Percentiles rank a stretch among this genome's conserved stretches.
phyloP scores from a whole-genome alignment of 2,329 filamentous ascomycete species.

The Sordariomycetes sp. region DNA sequence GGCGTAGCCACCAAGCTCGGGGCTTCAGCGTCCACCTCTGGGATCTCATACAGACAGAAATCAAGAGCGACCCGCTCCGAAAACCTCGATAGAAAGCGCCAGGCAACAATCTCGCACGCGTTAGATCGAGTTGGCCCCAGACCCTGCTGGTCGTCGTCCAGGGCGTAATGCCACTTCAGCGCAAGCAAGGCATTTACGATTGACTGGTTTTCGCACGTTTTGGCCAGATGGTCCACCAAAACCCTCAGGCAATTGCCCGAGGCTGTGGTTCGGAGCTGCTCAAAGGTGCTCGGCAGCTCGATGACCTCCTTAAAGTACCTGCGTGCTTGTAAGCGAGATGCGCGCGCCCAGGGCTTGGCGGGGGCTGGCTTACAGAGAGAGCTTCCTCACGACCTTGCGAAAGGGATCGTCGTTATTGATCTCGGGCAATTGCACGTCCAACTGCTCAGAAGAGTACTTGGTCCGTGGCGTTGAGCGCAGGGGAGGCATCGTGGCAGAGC shows the following conservation, averaged over 20 bases:
- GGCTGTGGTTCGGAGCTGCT: slow-evolving; percentile 60
- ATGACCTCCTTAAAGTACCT: slow-evolving; percentile 57
- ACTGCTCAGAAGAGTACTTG: too few species aligned
- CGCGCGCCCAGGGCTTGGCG: not conserved
- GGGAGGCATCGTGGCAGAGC: too few species aligned
- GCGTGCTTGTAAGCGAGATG: not conserved
- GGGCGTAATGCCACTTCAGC: slow-evolving; percentile 64
- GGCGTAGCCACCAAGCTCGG: slow-evolving; percentile 5
- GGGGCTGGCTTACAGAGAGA: not conserved
- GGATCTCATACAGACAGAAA: slow-evolving; percentile 65
- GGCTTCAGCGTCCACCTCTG: slow-evolving; percentile 22
- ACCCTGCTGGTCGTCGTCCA: slow-evolving; percentile 52
- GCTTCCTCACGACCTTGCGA: not conserved
- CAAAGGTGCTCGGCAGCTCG: slow-evolving; percentile 59
- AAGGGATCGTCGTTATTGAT: not conserved
- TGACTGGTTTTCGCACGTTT: slow-evolving; percentile 56
- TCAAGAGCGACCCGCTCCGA: slow-evolving; percentile 67
- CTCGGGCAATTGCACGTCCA: not conserved
- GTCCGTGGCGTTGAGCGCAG: too few species aligned
- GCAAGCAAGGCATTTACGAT: slow-evolving; percentile 66
- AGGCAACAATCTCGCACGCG: slow-evolving; percentile 73
- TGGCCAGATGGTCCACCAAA: slow-evolving; percentile 55
- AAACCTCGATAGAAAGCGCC: slow-evolving; percentile 64
- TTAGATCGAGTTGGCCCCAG: slow-evolving; percentile 60
- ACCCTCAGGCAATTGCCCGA: slow-evolving; percentile 47